Evolutionary conservation across 2,329 filamentous ascomycete genomes (phyloP), one percentile per base, ranked within the genome.

Genomic region (Zymoseptoria passerinii): DNA sequence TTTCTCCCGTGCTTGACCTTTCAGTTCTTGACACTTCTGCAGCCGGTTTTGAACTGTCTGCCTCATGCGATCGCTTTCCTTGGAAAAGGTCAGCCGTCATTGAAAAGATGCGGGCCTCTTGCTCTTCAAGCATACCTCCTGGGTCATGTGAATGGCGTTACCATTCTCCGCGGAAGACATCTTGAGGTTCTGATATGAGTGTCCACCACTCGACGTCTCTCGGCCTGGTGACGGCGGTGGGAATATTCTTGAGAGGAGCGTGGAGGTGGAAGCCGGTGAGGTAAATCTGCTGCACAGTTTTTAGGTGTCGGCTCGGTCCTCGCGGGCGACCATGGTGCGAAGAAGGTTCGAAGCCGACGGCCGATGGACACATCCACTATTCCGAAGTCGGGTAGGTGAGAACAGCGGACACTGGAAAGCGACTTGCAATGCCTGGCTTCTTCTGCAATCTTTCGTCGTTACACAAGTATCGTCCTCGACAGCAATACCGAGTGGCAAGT

Each of bases 1-100:
- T 2, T 52, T 50, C 9, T 48, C 35, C n/a, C 60, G 57, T 4
- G 55, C 13, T 28, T 55, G 57, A 8, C 55, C 57, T 29, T 35
- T 54, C 8, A 40, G 48, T 23, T 58, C 49, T 57, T 52, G 28
- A 50, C 59, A 61, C 55, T 57, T 59, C 28, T 56, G 52, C n/a
- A 55, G 20, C 51, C 57, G 48, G 19, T 29, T 57, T 19, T 61
- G 54, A n/a, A 58, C 57, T 1, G 51, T 57, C 23, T 49, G 16
- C n/a, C 59, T 54, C 28, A 61, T 59, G 5, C 35, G 52, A 29
- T 57, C 57, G 13, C 55, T 52, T 20, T 62, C 54, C 16, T 50
- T 44, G 10, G 10, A 44, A 44, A 16, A 44, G 13, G n/a, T 44
- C 35, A 44, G 35, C 35, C 7, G 35, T 44, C 10, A 3, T 23